These are phyloP conservation scores for Ulota crispa DNA, from an alignment of 225 moss, liverwort and hornwort genomes.

Conservation along the genomic window DNA sequence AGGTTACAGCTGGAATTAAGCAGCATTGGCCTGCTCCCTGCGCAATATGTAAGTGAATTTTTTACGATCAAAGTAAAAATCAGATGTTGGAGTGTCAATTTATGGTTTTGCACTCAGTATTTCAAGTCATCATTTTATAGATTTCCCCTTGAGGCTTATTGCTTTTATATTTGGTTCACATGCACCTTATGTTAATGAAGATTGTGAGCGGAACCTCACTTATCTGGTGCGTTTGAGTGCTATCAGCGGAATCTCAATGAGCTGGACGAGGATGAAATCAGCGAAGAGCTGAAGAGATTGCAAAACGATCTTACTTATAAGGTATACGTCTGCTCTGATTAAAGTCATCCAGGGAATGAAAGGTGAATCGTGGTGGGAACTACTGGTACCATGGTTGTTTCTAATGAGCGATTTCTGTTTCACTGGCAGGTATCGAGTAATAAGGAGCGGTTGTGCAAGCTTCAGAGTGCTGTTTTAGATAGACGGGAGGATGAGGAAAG, in stretches of 20 bases:
- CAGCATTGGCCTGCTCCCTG: constrained; percentile 66
- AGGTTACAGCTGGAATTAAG: constrained; percentile 70
- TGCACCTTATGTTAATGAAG: background rate
- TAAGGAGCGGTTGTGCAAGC: constrained; percentile 46
- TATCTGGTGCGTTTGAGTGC: constrained; percentile 13
- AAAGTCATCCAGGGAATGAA: background rate
- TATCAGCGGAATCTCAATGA: constrained; percentile 45
- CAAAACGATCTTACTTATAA: constrained; percentile 58
- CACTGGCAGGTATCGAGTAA: constrained; percentile 54
- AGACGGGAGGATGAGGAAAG: constrained; percentile 61
- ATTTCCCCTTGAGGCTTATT: background rate
- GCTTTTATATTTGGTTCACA: background rate
- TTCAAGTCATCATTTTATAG: background rate
- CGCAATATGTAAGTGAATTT: constrained; percentile 51
- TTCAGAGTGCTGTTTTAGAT: constrained; percentile 48
- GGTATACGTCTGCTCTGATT: constrained; percentile 33
- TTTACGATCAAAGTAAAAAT: background rate
- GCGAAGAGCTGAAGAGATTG: constrained; percentile 64
- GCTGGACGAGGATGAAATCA: constrained; percentile 70
- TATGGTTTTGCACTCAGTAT: background rate
- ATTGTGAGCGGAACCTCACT: constrained; percentile 10
- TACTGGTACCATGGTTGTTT: background rate
- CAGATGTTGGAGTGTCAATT: background rate
- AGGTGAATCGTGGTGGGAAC: background rate
- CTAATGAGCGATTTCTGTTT: background rate